Base-by-base conservation (phyloP, 2,329 filamentous ascomycete genomes). In the Raffaelea albimanens region DNA sequence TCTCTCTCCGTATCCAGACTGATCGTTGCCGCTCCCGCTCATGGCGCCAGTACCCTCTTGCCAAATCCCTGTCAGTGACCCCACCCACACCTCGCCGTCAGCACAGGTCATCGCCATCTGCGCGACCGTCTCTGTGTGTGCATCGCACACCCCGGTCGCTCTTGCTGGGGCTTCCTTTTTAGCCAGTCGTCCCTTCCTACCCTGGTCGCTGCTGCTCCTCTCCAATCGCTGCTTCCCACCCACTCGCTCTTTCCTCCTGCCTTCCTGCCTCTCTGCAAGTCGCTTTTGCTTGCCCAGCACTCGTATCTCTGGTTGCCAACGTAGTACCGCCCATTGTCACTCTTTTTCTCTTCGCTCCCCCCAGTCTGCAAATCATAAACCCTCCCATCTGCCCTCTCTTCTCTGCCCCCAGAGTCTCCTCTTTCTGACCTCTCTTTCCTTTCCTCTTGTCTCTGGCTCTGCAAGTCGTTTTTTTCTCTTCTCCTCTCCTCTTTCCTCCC, bases 321-420 rank as follows among this genome's bases (percentile, higher is more conserved):
- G 34, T 38, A 38, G 34, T 38, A 38, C 34, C 34, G 34, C 34
- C 34, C 34, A 38, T 16, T 38, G 34, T 38, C 34, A 38, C 40
- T 36, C 44, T 61, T 62, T 60, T 63, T 63, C 60, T 65, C 40
- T n/a, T 13, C 25, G 34, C 43, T 43, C 21, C 21, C 31, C 45
- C 45, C 19, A 40, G 29, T 46, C 36, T 46, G 46, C 44, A 51
- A 50, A 51, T 50, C 50, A 50, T 51, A 58, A 55, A 54, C 52
- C 50, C 53, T 49, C 50, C 48, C 47, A 41, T 49, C 50, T 48
- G 48, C 44, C 44, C 40, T 46, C 47, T 33, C 42, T 43, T 40
- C 38, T 43, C 31, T 45, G 36, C 47, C 19, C 25, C 42, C 43
- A n/a, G 31, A 45, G 9, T 7, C 29, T 19, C 18, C 34, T 18